A percentile compares a stretch with the other conserved stretches of the same genome.
Conservation (phyloP, 164 flowering plant genomes). For the Vitis rupestris region DNA sequence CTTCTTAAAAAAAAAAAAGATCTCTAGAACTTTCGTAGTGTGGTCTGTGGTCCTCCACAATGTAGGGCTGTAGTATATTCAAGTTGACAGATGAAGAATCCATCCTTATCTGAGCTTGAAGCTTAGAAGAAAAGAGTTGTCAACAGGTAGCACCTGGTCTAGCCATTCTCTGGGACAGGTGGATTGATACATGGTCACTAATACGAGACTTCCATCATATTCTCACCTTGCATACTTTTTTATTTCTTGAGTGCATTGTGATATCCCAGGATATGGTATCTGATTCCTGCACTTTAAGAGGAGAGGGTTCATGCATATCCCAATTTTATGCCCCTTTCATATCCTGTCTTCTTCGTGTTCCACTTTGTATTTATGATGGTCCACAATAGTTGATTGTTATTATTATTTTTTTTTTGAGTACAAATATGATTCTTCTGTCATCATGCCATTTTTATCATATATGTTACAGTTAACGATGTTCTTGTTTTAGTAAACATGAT, state of each 20-base stretch:
- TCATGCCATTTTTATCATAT: too few species aligned
- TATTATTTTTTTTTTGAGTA: too few species aligned
- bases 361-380: background rate
- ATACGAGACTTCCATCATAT: background rate
- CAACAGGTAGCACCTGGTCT: conserved; percentile 11
- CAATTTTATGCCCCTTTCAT: too few species aligned
- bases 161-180: conserved; percentile 26
- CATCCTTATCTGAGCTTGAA: conserved; percentile 5
- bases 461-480: too few species aligned
- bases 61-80: conserved; percentile 15
- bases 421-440: too few species aligned
- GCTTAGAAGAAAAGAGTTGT: conserved; percentile 18
- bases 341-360: background rate
- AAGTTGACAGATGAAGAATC: conserved; percentile 13
- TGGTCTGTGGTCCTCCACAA: conserved; percentile 14
- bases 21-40: background rate
- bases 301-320: too few species aligned
- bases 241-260: conserved; percentile 10
- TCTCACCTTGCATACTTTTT: conserved; percentile 7
- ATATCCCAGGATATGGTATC: conserved; percentile 11
- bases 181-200: background rate
- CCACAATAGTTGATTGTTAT: too few species aligned
- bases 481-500: too few species aligned
- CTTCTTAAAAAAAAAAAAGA: too few species aligned
- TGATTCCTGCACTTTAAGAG: conserved; percentile 13